A percentile compares a stretch with the other conserved stretches of the same genome.
Conservation (phyloP, 352 stramenopile species). For the Phytopythium ostracodes region DNA sequence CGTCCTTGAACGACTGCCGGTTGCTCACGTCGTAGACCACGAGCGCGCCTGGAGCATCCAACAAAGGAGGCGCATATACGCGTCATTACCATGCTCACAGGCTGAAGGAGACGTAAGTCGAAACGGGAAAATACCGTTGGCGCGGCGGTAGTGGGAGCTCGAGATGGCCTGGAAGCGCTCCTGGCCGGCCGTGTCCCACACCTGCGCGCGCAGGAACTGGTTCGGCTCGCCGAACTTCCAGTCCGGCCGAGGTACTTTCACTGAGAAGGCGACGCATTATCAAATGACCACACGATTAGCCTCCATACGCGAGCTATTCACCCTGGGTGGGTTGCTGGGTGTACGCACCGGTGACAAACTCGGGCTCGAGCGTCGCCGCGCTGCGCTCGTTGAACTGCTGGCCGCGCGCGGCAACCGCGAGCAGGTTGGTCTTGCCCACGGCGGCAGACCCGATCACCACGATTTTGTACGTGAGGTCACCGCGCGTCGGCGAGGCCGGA, state of each 20-base stretch:
- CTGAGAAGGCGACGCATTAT: slow-evolving; percentile 10
- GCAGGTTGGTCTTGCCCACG: slow-evolving; percentile 65
- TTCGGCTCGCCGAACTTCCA: slow-evolving; percentile 69
- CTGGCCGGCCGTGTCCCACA: slow-evolving; percentile 70
- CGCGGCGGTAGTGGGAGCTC: slow-evolving; percentile 63
- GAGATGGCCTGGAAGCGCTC: slow-evolving; percentile 74
- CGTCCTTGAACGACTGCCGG: slow-evolving; percentile 65
- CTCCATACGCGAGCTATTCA: neutral
- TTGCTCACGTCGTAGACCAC: slow-evolving; percentile 64
- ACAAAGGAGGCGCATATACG: neutral
- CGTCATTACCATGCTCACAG: neutral
- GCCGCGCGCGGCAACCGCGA: slow-evolving; percentile 46
- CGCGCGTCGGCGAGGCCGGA: slow-evolving; percentile 32
- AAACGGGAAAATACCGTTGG: slow-evolving; percentile 29
- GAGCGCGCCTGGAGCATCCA: slow-evolving; percentile 34
- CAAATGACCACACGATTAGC: neutral
- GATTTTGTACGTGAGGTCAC: slow-evolving; percentile 56
- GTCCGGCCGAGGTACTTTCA: slow-evolving; percentile 61
- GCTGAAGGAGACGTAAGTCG: neutral
- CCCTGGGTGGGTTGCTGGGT: no score
- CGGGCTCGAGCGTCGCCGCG: slow-evolving; percentile 45
- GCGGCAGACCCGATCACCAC: slow-evolving; percentile 57
- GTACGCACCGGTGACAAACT: slow-evolving; percentile 55
- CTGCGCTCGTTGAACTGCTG: slow-evolving; percentile 56
- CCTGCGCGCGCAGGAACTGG: slow-evolving; percentile 60